A percentile compares a stretch with the other conserved stretches of the same genome.
Conservation (phyloP, 2,329 filamentous ascomycete genomes). For the Sporothrix phasma region DNA sequence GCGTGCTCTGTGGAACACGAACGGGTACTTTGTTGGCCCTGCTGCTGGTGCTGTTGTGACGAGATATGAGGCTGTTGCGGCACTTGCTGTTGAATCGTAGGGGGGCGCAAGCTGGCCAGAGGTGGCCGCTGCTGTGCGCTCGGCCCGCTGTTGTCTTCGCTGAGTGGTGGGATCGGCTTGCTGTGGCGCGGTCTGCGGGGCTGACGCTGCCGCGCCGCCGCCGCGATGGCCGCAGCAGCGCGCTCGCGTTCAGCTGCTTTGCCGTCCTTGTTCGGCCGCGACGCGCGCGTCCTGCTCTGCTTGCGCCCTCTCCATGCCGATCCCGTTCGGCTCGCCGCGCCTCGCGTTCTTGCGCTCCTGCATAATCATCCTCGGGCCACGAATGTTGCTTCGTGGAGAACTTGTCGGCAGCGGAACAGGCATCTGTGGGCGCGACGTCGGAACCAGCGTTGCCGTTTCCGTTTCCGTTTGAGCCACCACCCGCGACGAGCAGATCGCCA, state of each 20-base stretch:
- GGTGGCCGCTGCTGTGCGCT: slow-evolving; percentile 18
- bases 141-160: slow-evolving; percentile 28
- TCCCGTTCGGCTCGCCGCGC: slow-evolving; percentile 59
- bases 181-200: slow-evolving; percentile 19
- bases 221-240: slow-evolving; percentile 38
- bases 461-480: slow-evolving; percentile 35
- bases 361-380: slow-evolving; percentile 87
- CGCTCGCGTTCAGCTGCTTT: slow-evolving; percentile 37
- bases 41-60: slow-evolving; percentile 12
- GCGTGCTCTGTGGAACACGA: slow-evolving; percentile 6
- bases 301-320: slow-evolving; percentile 48
- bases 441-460: slow-evolving; percentile 42
- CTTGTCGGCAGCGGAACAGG: slow-evolving; percentile 42
- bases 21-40: slow-evolving; percentile 1
- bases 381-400: slow-evolving; percentile 54
- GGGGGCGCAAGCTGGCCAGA: slow-evolving; percentile 1
- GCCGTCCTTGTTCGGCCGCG: slow-evolving; percentile 42
- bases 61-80: slow-evolving; percentile 13
- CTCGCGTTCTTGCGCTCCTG: slow-evolving; percentile 72
- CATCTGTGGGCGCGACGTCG: slow-evolving; percentile 34
- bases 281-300: slow-evolving; percentile 47
- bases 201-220: slow-evolving; percentile 24
- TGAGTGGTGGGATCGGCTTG: slow-evolving; percentile 27
- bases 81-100: slow-evolving; percentile 8
- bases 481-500: slow-evolving; percentile 65